phyloP scores from a whole-genome alignment of 495 filamentous ascomycete genomes.

The Hyaloscypha variabilis region DNA sequence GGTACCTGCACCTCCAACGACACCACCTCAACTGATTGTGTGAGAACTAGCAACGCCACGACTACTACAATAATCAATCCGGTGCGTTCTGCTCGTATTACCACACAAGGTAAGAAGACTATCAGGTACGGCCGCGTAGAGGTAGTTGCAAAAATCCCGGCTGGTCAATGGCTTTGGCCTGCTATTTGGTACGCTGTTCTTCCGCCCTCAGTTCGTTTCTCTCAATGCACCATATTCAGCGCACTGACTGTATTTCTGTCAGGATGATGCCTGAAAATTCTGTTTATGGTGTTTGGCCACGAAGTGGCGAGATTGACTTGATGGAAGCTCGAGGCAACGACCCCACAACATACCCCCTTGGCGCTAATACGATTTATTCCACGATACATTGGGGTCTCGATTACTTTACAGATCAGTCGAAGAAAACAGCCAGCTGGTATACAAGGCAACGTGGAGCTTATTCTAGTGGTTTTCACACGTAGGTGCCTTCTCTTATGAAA shows the following conservation, averaged over 20 bases:
- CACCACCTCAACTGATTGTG: slow-evolving; percentile 32
- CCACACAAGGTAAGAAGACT: slow-evolving; percentile 41
- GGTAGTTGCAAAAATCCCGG: slow-evolving; percentile 45
- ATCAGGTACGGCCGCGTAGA: slow-evolving; percentile 46
- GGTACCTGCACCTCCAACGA: slow-evolving; percentile 37
- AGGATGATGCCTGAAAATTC: slow-evolving; percentile 44
- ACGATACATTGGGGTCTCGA: slow-evolving; percentile 36
- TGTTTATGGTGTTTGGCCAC: slow-evolving; percentile 40
- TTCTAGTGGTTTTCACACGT: slow-evolving; percentile 49
- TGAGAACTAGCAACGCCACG: slow-evolving; percentile 37
- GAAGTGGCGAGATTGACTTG: slow-evolving; percentile 38
- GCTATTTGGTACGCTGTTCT: slow-evolving; percentile 36
- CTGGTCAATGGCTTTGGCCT: slow-evolving; percentile 47
- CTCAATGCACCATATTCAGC: background rate
- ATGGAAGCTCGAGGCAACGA: slow-evolving; percentile 35
- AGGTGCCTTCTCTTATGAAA: too few species aligned
- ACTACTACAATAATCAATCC: slow-evolving; percentile 41
- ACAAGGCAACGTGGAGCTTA: slow-evolving; percentile 26
- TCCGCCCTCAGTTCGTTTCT: background rate
- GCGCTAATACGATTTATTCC: slow-evolving; percentile 27
- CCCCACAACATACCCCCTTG: slow-evolving; percentile 17
- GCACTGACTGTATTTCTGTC: background rate
- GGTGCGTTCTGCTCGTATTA: slow-evolving; percentile 41
- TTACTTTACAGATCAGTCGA: slow-evolving; percentile 27
- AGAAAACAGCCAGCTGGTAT: slow-evolving; percentile 21